These are phyloP conservation scores for Sugiyamaella chiloensis DNA, from an alignment of 805 yeast species.

Conservation along the genomic window DNA sequence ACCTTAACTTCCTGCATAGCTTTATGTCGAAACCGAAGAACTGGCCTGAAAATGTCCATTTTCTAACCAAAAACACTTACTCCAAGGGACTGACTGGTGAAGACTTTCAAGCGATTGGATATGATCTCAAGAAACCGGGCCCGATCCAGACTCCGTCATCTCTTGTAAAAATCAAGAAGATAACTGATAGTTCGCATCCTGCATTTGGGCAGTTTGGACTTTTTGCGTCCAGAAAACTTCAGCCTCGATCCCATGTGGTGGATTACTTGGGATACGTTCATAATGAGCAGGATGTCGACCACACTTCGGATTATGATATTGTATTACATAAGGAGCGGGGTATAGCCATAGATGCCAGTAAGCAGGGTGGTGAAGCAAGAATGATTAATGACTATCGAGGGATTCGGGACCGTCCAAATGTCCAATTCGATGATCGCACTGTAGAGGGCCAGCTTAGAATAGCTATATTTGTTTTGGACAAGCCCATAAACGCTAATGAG, in stretches of 20 bases:
- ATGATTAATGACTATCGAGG: constrained; percentile 27
- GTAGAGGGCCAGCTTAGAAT: constrained; percentile 21
- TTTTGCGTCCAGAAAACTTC: constrained; percentile 22
- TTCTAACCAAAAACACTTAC: constrained; percentile 15
- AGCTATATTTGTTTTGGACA: constrained; percentile 20
- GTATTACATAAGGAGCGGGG: constrained; percentile 17
- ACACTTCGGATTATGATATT: constrained; percentile 23
- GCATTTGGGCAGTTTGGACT: constrained; percentile 25
- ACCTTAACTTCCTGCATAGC: too few species aligned
- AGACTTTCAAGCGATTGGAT: constrained; percentile 15
- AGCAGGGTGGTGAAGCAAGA: constrained; percentile 23
- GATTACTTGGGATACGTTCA: constrained; percentile 26
- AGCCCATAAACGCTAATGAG: constrained; percentile 20
- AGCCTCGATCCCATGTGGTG: constrained; percentile 19
- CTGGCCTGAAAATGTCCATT: constrained; percentile 22
- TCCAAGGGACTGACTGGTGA: constrained; percentile 18
- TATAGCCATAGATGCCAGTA: constrained; percentile 23
- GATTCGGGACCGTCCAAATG: constrained; percentile 20
- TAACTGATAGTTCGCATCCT: constrained; percentile 22
- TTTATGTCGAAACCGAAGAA: constrained; percentile 19
- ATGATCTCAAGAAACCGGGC: constrained; percentile 4
- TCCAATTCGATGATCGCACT: constrained; percentile 20
- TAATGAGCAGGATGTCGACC: constrained; percentile 18
- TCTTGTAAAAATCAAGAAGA: constrained; percentile 20
- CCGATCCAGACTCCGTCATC: constrained; percentile 10